phyloP scores from a whole-genome alignment of 305 asterid species.

The Solanum hybrid region DNA sequence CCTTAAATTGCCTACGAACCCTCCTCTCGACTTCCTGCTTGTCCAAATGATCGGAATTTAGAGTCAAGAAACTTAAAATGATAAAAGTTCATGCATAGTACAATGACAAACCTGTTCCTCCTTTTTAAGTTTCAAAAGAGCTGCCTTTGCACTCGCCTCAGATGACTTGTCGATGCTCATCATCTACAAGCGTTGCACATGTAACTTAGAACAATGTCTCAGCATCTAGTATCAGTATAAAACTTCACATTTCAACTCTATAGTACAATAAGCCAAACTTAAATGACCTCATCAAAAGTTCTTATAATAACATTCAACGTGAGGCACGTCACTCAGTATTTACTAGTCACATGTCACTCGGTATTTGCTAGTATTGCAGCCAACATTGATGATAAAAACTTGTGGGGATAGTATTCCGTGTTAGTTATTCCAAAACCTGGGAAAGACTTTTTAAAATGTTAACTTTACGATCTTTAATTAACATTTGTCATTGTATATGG shows the following conservation, averaged over 20 bases:
- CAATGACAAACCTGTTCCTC: slow-evolving; percentile 77
- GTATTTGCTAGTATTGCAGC: background rate
- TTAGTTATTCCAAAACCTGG: background rate
- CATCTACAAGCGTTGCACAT: slow-evolving; percentile 37
- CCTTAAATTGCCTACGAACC: slow-evolving; percentile 79
- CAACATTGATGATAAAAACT: background rate
- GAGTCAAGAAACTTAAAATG: background rate
- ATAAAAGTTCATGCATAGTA: background rate
- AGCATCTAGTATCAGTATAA: background rate
- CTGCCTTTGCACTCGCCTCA: slow-evolving; percentile 72
- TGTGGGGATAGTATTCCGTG: background rate
- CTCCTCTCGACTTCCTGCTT: slow-evolving; percentile 65
- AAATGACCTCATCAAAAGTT: background rate
- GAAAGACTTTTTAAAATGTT: background rate
- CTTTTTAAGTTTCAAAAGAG: slow-evolving; percentile 71
- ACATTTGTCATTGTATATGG: background rate
- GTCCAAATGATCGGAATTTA: background rate
- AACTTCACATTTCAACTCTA: background rate
- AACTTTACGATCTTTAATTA: background rate
- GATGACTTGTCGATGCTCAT: slow-evolving; percentile 70
- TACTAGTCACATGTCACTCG: background rate
- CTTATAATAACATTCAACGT: background rate
- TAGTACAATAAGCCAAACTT: too few relatives aligned
- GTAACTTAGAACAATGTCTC: background rate
- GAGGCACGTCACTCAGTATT: background rate